Base-by-base conservation (phyloP, 805 yeast genomes). In the Ogataea sp. region DNA sequence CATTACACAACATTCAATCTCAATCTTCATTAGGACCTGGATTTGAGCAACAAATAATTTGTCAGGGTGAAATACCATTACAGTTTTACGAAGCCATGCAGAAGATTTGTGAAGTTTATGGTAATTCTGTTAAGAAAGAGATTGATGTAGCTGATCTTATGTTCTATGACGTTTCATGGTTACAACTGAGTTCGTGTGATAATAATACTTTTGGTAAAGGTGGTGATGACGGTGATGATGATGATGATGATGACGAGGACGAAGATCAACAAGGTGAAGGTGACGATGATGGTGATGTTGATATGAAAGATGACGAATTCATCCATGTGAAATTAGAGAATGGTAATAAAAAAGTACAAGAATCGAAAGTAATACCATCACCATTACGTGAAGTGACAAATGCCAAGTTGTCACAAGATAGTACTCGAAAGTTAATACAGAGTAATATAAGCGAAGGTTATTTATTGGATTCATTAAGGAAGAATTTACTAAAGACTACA, bases 161-260 rank as follows among this genome's bases (percentile, higher is more conserved):
- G 49, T 76, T 79, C 45, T 75, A 79, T 50, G 78, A 82, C 47
- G 76, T 78, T 1, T 65, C 67, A 21, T 84, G 94, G 94, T 62
- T 84, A 15, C 67, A 30, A 30, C 11, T 30, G n/a, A 18, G 21
- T 11, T 17, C 21, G 6, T n/a, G 14, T 47, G 48, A 34, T 35
- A 41, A 34, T n/a, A 38, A 30, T 15, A 35, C 26, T n/a, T 35
- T 32, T 31, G 24, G 30, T 14, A 13, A 15, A 16, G 37, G 39
- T 13, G 35, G 32, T 6, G 29, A 34, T 20, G 46, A 45, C 1
- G 56, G 51, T 20, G 37, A 43, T 20, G 43, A 41, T 17, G 42
- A 37, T 21, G 42, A 34, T 5, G 41, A 33, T 17, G 28, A 36
- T 18, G 48, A n/a, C n/a, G n/a, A n/a, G n/a, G n/a, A n/a, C n/a